A percentile compares a stretch with the other conserved stretches of the same genome.
Conservation (phyloP, 148 eudicot species). For the Amaranthus palmeri region DNA sequence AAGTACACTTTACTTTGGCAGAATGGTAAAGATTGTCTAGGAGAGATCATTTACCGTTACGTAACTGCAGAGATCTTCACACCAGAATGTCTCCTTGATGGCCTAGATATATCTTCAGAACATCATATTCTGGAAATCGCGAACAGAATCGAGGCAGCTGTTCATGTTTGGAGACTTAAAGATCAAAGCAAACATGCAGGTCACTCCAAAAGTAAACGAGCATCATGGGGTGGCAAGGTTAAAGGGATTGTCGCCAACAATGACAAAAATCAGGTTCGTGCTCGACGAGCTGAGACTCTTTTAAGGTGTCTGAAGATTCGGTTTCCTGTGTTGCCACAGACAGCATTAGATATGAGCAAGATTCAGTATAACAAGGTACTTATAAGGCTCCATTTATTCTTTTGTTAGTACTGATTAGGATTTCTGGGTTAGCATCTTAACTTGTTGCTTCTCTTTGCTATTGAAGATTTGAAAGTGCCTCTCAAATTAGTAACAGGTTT, state of each 20-base stretch:
- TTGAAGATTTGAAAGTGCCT: too few species aligned
- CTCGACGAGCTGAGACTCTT: conserved; percentile 70
- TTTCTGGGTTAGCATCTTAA: neutral
- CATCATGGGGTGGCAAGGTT: conserved; percentile 80
- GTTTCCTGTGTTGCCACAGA: conserved; percentile 89
- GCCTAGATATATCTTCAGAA: conserved; percentile 80
- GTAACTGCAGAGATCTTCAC: conserved; percentile 73
- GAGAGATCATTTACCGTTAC: conserved; percentile 78
- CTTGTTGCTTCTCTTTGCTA: too few species aligned
- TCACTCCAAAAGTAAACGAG: conserved; percentile 44
- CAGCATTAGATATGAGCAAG: conserved; percentile 87
- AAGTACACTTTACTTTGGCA: conserved; percentile 28
- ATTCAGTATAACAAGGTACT: conserved; percentile 90
- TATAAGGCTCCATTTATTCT: neutral
- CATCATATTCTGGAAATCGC: conserved; percentile 83
- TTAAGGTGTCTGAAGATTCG: conserved; percentile 64
- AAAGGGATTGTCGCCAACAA: conserved; percentile 67
- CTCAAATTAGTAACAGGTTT: too few species aligned
- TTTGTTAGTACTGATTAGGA: neutral
- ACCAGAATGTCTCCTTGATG: conserved; percentile 77
- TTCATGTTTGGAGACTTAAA: conserved; percentile 83
- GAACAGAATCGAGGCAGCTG: conserved; percentile 84
- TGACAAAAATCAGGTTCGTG: conserved; percentile 59
- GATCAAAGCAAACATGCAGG: conserved; percentile 43
- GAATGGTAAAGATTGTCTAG: conserved; percentile 84